These are phyloP conservation scores for Jackrogersella minutella DNA, from an alignment of 495 filamentous ascomycete species.

Conservation along the genomic window DNA sequence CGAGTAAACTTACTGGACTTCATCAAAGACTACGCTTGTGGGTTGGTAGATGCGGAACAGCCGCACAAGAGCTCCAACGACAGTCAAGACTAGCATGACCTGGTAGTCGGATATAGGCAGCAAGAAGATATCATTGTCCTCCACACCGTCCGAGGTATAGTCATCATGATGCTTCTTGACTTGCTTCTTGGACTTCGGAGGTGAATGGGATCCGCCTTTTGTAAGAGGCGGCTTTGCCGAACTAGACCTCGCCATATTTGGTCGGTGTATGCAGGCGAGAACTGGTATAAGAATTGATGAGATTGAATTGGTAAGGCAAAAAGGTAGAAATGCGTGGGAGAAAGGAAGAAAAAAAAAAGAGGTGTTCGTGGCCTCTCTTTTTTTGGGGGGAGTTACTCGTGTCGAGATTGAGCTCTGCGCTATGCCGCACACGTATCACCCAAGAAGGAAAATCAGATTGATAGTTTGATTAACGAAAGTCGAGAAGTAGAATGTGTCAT, in stretches of 20 bases:
- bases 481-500: slow-evolving; percentile 53
- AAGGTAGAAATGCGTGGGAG: neutral
- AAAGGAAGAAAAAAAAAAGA: slow-evolving; percentile 18
- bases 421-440: slow-evolving; percentile 30
- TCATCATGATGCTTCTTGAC: slow-evolving; percentile 53
- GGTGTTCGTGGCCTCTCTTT: slow-evolving; percentile 27
- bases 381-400: slow-evolving; percentile 8
- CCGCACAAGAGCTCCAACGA: slow-evolving; percentile 80
- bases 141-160: slow-evolving; percentile 71
- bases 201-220: slow-evolving; percentile 37
- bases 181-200: slow-evolving; percentile 45
- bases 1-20: slow-evolving; percentile 80
- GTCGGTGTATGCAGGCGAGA: neutral
- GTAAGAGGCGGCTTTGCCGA: slow-evolving; percentile 51
- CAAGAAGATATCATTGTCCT: slow-evolving; percentile 75
- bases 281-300: slow-evolving; percentile 5
- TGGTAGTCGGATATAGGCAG: slow-evolving; percentile 85
- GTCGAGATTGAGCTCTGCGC: slow-evolving; percentile 13
- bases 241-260: slow-evolving; percentile 53
- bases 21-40: slow-evolving; percentile 96
- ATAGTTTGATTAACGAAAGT: slow-evolving; percentile 58
- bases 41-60: slow-evolving; percentile 97
- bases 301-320: slow-evolving; percentile 2
- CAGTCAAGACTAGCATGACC: slow-evolving; percentile 72
- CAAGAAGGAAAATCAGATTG: slow-evolving; percentile 22